A percentile compares a stretch with the other conserved stretches of the same genome.
phyloP scores from a whole-genome alignment of 108 stramenopile genomes.

The Nitzschia sp. region DNA sequence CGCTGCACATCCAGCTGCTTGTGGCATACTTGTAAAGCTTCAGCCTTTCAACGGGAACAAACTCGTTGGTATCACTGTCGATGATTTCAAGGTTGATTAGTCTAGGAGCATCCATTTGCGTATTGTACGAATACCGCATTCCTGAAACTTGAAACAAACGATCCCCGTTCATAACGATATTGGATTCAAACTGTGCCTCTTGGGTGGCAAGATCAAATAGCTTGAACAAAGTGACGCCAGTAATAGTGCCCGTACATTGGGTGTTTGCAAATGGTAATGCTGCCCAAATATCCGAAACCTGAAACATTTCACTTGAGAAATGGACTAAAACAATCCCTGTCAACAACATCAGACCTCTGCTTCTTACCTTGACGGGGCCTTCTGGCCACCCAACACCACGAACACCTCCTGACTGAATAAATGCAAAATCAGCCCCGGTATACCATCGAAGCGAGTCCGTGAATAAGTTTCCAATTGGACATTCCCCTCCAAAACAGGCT shows the following conservation, averaged over 20 bases:
- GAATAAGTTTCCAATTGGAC: conserved; percentile 49
- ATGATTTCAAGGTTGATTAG: conserved; percentile 25
- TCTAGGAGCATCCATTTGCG: conserved; percentile 15
- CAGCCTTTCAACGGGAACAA: conserved; percentile 42
- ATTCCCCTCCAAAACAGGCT: conserved; percentile 47
- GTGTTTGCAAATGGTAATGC: conserved; percentile 47
- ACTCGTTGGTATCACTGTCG: conserved; percentile 29
- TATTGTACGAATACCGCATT: conserved; percentile 51
- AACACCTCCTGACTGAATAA: conserved; percentile 35
- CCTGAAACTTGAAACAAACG: conserved; percentile 56
- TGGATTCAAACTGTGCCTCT: conserved; percentile 42
- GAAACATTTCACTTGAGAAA: neutral
- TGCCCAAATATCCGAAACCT: conserved; percentile 45
- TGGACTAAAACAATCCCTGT: too few species aligned
- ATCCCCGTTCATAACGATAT: conserved; percentile 31
- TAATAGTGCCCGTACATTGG: conserved; percentile 36
- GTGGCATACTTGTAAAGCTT: conserved; percentile 55
- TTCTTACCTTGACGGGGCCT: conserved; percentile 32
- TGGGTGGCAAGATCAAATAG: conserved; percentile 41
- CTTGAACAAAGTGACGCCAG: conserved; percentile 15
- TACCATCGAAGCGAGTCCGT: conserved; percentile 56
- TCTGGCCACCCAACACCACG: conserved; percentile 54
- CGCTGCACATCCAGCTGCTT: conserved; percentile 42
- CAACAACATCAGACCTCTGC: too few species aligned
- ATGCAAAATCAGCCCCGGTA: conserved; percentile 41